These are phyloP conservation scores for Cryphonectria radicalis DNA, from an alignment of 2,329 filamentous ascomycete genomes.

Conservation along the genomic window DNA sequence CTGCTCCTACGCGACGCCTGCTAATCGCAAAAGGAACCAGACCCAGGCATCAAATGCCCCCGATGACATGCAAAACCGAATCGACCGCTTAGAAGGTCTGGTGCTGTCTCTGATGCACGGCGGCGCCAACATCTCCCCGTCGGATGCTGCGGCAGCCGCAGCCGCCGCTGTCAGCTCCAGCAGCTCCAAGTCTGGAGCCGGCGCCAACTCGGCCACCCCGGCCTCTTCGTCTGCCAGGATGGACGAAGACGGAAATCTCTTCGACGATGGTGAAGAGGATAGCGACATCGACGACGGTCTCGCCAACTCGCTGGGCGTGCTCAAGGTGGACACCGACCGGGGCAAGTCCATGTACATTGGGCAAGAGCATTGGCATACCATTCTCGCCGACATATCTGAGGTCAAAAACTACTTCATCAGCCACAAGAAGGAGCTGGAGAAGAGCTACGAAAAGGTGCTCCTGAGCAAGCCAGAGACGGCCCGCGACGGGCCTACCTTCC, in stretches of 20 bases:
- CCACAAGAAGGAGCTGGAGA: slow-evolving; percentile 88
- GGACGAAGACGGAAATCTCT: slow-evolving; percentile 59
- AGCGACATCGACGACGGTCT: slow-evolving; percentile 72
- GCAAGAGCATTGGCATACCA: slow-evolving; percentile 81
- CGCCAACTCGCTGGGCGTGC: slow-evolving; percentile 75
- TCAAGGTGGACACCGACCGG: slow-evolving; percentile 79
- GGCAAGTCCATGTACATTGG: slow-evolving; percentile 82
- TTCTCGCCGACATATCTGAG: slow-evolving; percentile 83
- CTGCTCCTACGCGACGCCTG: slow-evolving; percentile 81
- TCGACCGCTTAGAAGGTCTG: slow-evolving; percentile 90
- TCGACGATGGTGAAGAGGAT: slow-evolving; percentile 59
- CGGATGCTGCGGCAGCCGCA: slow-evolving; percentile 41
- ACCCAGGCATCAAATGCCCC: slow-evolving; percentile 63
- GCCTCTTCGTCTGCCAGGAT: slow-evolving; percentile 53
- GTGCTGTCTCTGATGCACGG: slow-evolving; percentile 95
- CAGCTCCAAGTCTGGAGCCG: slow-evolving; percentile 40
- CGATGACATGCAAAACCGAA: slow-evolving; percentile 98
- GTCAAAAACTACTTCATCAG: slow-evolving; percentile 87
- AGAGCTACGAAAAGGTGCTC: slow-evolving; percentile 76
- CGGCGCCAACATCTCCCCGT: slow-evolving; percentile 57
- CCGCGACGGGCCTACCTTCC: slow-evolving; percentile 71
- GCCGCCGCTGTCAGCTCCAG: slow-evolving; percentile 35
- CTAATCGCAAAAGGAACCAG: slow-evolving; percentile 74
- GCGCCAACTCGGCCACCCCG: slow-evolving; percentile 45
- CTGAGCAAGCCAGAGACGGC: slow-evolving; percentile 65